phyloP scores from a whole-genome alignment of 805 yeast genomes.

The Candida oleophila region DNA sequence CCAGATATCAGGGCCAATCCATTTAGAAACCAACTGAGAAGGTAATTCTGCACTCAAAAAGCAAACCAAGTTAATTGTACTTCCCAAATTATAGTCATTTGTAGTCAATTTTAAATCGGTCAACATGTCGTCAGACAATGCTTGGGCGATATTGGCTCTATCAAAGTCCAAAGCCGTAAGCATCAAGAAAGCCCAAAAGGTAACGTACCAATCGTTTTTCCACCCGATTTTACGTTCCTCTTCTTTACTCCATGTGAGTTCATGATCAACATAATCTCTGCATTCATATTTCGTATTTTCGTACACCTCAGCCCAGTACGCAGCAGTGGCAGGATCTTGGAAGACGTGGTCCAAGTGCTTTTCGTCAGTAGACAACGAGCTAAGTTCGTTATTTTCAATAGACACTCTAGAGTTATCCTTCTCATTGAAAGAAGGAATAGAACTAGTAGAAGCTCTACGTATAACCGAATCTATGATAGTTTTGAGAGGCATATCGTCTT shows the following conservation, averaged over 20 bases:
- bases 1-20: constrained; percentile 61
- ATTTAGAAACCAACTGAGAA: constrained; percentile 61
- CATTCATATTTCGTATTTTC: constrained; percentile 55
- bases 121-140: constrained; percentile 55
- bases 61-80: constrained; percentile 50
- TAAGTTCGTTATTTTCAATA: background rate
- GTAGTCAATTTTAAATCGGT: constrained; percentile 53
- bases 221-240: constrained; percentile 52
- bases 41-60: constrained; percentile 63
- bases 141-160: constrained; percentile 56
- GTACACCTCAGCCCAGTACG: constrained; percentile 44
- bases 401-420: background rate
- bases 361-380: background rate
- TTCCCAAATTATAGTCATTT: constrained; percentile 60
- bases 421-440: background rate
- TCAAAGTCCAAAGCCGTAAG: constrained; percentile 60
- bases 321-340: constrained; percentile 46
- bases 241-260: constrained; percentile 50
- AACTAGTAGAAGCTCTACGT: background rate
- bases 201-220: constrained; percentile 55
- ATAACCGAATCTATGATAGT: background rate
- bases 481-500: no score
- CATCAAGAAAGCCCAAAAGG: constrained; percentile 58
- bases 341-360: constrained; percentile 22
- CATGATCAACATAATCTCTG: constrained; percentile 56